Percentiles rank a stretch among this genome's conserved stretches.
These are phyloP conservation scores for Trichosporon sp. DNA, from an alignment of 1,284 basidiomycete species.

Conservation along the genomic window DNA sequence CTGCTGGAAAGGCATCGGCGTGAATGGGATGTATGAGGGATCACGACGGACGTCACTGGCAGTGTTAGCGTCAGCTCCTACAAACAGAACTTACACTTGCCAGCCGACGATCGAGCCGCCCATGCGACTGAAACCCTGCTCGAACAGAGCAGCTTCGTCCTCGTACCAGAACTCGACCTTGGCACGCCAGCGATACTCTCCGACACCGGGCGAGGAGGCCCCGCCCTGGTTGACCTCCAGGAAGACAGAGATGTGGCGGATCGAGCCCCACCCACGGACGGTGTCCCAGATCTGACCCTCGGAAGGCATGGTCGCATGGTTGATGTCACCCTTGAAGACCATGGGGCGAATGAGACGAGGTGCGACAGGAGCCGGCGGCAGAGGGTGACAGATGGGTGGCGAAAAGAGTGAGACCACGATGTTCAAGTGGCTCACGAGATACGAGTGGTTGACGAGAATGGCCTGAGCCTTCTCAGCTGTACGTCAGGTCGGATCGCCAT, in stretches of 20 bases:
- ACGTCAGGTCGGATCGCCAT: constrained; percentile 24
- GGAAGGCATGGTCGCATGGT: constrained; percentile 65
- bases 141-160: constrained; percentile 75
- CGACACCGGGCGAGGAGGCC: constrained; percentile 63
- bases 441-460: constrained; percentile 71
- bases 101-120: constrained; percentile 39
- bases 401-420: constrained; percentile 67
- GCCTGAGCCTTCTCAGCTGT: constrained; percentile 84
- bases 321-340: constrained; percentile 15
- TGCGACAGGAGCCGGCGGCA: constrained; percentile 61
- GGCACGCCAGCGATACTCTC: constrained; percentile 63
- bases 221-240: constrained; percentile 65
- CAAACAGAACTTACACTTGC: constrained; percentile 42
- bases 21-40: constrained; percentile 26
- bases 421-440: constrained; percentile 64
- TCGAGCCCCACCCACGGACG: constrained; percentile 65
- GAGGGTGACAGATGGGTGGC: constrained; percentile 57
- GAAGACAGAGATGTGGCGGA: constrained; percentile 42
- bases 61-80: not conserved
- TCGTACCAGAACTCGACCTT: constrained; percentile 87
- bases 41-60: constrained; percentile 27
- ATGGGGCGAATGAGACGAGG: constrained; percentile 44
- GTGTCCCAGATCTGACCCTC: constrained; percentile 68
- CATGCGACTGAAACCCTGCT: constrained; percentile 59
- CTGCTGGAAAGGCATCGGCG: constrained; percentile 25